These are phyloP conservation scores for Rhizoclosmatium sp. DNA, from an alignment of 192 early-diverging fungal genomes.

Conservation along the genomic window DNA sequence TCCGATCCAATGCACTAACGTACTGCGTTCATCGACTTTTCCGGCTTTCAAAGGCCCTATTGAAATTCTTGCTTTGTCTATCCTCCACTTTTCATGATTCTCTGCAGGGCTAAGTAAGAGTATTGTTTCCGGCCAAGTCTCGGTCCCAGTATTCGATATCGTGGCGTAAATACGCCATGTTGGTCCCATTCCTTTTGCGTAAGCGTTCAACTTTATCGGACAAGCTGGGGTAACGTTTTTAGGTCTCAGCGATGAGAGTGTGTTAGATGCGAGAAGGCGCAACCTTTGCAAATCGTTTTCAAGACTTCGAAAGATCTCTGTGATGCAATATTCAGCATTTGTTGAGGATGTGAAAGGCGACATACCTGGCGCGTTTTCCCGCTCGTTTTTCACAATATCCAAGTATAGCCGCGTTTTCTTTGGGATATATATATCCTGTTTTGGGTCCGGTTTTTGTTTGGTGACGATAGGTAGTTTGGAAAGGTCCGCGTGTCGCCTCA, in stretches of 20 bases:
- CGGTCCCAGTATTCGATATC: conserved; percentile 6
- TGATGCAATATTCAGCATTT: not conserved
- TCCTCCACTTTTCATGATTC: too few relatives aligned
- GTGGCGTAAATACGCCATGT: conserved; percentile 11
- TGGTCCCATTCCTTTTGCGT: conserved; percentile 22
- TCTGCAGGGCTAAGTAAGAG: too few relatives aligned
- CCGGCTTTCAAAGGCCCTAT: too few relatives aligned
- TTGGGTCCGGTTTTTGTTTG: not conserved
- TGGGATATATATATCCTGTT: not conserved
- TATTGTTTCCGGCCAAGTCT: not conserved
- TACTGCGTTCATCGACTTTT: too few relatives aligned
- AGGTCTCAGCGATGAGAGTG: not conserved
- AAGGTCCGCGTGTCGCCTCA: conserved; percentile 28
- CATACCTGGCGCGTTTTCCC: conserved; percentile 23
- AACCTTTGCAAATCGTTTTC: conserved; percentile 23
- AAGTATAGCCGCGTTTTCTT: conserved; percentile 24
- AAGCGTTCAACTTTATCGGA: not conserved
- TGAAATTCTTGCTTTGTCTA: too few relatives aligned
- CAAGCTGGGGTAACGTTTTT: not conserved
- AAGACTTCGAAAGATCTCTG: conserved; percentile 22
- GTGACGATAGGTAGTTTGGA: not conserved
- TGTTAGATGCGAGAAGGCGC: not conserved
- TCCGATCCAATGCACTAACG: too few relatives aligned
- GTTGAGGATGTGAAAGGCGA: not conserved
- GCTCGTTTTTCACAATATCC: conserved; percentile 26